Evolutionary conservation across 2,329 filamentous ascomycete species (phyloP), one percentile per base, ranked within the genome.

Genomic region (Phialophora verrucosa): DNA sequence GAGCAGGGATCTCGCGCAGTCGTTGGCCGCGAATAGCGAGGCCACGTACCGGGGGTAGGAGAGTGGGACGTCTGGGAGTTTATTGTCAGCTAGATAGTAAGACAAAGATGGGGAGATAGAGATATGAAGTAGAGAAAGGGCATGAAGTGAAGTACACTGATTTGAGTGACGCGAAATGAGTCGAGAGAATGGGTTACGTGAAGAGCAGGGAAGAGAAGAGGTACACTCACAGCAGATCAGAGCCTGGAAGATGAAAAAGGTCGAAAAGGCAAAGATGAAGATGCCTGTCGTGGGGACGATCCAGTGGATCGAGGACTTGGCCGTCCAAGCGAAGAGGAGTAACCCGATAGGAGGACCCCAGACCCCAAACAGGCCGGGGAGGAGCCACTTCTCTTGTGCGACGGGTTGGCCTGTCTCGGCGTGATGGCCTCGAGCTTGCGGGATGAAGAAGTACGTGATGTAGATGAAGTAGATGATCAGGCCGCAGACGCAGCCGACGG

Each of bases 401-500:
- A 82, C 82, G 69, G 84, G 80, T 62, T 83, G 83, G 65, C 77
- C 77, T 54, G 77, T 79, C 32, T 60, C 59, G 12, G 73, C 65
- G 4, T 88, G 85, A 70, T 84, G 83, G 7, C 77, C 47, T 6
- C 51, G 57, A 2, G 66, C 76, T 1, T 81, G 82, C 69, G 84
- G 80, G 66, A 78, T 83, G 76, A 82, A 79, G 50, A 87, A 58
- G 54, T 63, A 53, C 2, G 62, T 63, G 32, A 71, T 77, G 76
- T 87, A 88, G 56, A 77, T 71, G 64, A 75, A 73, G 76, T 87
- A 88, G 50, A 79, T 63, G 53, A 72, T 76, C 38, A 86, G 76
- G 50, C 82, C 85, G 62, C 88, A 73, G 11, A 86, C 63, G 71
- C 84, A 87, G 7, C 84, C 80, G 27, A 88, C 81, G 38, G 87